Evolutionary conservation across 352 stramenopile species (phyloP), one percentile per base, ranked within the genome.

Genomic region (Phytophthora rubi): DNA sequence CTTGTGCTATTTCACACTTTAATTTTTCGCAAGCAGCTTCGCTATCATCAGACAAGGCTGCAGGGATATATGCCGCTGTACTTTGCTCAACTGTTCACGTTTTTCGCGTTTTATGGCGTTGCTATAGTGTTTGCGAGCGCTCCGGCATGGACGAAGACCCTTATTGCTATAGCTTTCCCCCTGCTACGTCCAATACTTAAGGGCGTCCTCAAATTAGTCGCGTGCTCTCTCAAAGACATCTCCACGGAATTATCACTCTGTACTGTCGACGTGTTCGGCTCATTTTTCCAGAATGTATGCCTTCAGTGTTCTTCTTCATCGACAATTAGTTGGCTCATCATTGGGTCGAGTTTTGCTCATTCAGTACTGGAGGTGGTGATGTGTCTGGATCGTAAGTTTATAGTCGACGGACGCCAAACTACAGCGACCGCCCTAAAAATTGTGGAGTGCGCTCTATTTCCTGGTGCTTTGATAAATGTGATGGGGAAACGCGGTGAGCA

Each of bases 221-320:
- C 63, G 0, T 26, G 49, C 12, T 71, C 63, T 2, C 30, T 80
- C 3, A 53, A 54, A 12, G 73, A 80, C 39, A 56, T 80, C 30
- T 65, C 59, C 7, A 80, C 60, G 1, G 73, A 74, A 35, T 49
- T 74, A 37, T 70, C 56, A 0, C 30, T 80, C 10, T 75, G 69
- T 18, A 51, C 67, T 21, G 49, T 65, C 13, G 69, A 80, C 30
- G 72, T 80, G 23, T 70, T 71, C 3, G 69, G 68, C 0, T 68
- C 68, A 10, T 53, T 77, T 18, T 80, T 75, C 44, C 59, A 72
- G 32, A 77, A 72, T 18, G 62, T 71, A 21, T 78, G 56, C 32
- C 44, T 78, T n/a, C 66, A 79, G 48, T 62, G 62, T 13, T 45
- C 68, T 28, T 32, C 56, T 10, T 68, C 58, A 7, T 35, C 45